A percentile compares a stretch with the other conserved stretches of the same genome.
Evolutionary conservation across 345 rosid genomes (phyloP).

Genomic region (Populus deltoides): DNA sequence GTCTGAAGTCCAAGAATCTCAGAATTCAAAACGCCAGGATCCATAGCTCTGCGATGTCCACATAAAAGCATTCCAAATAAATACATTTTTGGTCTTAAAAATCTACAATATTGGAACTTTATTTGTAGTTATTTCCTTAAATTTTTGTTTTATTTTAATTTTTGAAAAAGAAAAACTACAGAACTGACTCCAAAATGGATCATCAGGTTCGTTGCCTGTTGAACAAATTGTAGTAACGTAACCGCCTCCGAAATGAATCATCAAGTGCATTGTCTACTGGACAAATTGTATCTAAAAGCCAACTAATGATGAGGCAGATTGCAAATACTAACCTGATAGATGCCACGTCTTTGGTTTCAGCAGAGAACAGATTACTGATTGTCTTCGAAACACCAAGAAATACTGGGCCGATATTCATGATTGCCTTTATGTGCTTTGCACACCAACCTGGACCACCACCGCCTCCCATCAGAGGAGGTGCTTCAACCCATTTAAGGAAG

Average conservation of each 20-base stretch:
- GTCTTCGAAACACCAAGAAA: constrained; percentile 72
- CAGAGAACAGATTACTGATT: constrained; percentile 52
- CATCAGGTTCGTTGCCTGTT: too few species aligned
- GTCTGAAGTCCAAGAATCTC: constrained; percentile 58
- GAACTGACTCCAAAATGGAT: too few species aligned
- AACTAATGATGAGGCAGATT: neutral
- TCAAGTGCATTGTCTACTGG: too few species aligned
- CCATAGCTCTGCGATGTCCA: constrained; percentile 47
- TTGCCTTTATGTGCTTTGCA: constrained; percentile 60
- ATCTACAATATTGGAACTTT: neutral
- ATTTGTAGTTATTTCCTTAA: neutral
- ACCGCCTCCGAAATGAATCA: too few species aligned
- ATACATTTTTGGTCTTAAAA: neutral
- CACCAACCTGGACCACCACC: constrained; percentile 70
- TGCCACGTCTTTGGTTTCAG: constrained; percentile 57
- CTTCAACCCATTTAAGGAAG: constrained; percentile 83
- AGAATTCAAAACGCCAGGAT: constrained; percentile 46
- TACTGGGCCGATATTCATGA: constrained; percentile 64
- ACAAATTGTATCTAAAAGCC: neutral
- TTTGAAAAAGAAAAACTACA: neutral
- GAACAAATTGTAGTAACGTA: too few species aligned
- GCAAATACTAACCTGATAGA: constrained; percentile 42
- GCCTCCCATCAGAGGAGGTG: constrained; percentile 56
- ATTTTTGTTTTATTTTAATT: neutral
- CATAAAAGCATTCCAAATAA: constrained; percentile 9